Base-by-base conservation (phyloP, 1,139 yeast genomes). In the Ogataea hybrid region DNA sequence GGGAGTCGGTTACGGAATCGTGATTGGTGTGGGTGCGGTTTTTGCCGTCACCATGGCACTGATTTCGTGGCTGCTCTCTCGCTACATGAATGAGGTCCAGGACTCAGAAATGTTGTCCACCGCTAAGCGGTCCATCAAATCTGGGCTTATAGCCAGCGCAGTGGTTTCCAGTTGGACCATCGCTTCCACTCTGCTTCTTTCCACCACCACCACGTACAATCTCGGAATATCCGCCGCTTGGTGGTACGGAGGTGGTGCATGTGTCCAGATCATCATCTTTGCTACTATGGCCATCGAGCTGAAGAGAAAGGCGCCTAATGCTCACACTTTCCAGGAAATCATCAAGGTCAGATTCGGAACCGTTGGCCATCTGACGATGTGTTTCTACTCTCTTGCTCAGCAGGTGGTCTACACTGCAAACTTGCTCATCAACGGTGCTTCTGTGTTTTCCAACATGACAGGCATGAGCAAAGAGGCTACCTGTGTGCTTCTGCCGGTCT, bases 261-360 rank as follows among this genome's bases (percentile, higher is more conserved):
- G 75, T 31, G 71, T 73, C 46, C 81, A 75, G 52, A 74, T 75
- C 49, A 69, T 74, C 21, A 63, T 74, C 31, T 75, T 75, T 56
- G 70, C 78, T 7, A 70, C 75, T 48, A 61, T 73, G 49, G 80
- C 79, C 25, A 73, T 75, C 43, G 73, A 73, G 53, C 76, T 76
- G 29, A 75, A 75, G 58, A 73, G 73, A 58, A 66, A 73, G 46
- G 78, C 79, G 14, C 80, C 80, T 3, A 68, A 68, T 37, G 79
- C 79, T 7, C 80, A 75, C 54, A 74, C 80, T 6, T 75, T 73
- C 56, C 70, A 73, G 54, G 81, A 75, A 57, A 71, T 74, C 37
- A 64, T 74, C 44, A 67, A 64, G 48, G 69, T 72, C 2, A 61
- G 81, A 44, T 75, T 72, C 51, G 80, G 81, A 29, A 56, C 62